Base-by-base conservation (phyloP, 2,329 filamentous ascomycete genomes). In the Talaromyces sp. region DNA sequence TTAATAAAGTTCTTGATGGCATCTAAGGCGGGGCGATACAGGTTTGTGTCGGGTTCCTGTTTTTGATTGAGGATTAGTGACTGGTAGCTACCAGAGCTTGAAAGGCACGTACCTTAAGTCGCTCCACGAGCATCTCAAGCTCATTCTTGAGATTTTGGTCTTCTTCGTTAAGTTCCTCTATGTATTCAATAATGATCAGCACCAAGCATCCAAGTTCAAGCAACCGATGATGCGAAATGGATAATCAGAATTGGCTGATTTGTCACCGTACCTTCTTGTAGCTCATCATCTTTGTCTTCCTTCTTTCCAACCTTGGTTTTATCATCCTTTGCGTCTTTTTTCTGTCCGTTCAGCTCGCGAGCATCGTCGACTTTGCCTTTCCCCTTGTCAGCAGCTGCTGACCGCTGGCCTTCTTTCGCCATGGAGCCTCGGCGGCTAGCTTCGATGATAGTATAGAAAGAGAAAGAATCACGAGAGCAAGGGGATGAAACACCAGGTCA, bases 1-100 rank as follows among this genome's bases (percentile, higher is more conserved):
- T 97, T 98, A 85, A 99, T 99, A 76, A 92, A 96, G 74, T 89
- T 92, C 84, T 97, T 98, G 88, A 99, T 97, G 71, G 93, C 90
- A 80, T 98, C 93, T 71, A 99, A 84, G 63, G 95, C 91, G 66
- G 93, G 87, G 78, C 93, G 94, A 84, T 98, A 97, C 71, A 98
- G 90, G 66, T 88, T 89, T 70, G 86, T 85, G 81, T 98, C 91
- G 70, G 90, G 85, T 83, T 98, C 95, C 92, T 96, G 74, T 60
- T 62, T 58, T 52, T 39, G 39, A 60, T 62, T 62, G 41, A 11
- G 43, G 22, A 27, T 66, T 47, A 66, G 64, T 33, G 31, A 27
- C 3, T 56, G 47, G 8, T 63, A 27, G 52, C 33, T 31, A 24
- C 24, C 27, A 4, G 24, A 45, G 35, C 41, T 24, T 59, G 41